Conservation (phyloP, 1,284 basidiomycete genomes). For the Cryptococcus floricola region DNA sequence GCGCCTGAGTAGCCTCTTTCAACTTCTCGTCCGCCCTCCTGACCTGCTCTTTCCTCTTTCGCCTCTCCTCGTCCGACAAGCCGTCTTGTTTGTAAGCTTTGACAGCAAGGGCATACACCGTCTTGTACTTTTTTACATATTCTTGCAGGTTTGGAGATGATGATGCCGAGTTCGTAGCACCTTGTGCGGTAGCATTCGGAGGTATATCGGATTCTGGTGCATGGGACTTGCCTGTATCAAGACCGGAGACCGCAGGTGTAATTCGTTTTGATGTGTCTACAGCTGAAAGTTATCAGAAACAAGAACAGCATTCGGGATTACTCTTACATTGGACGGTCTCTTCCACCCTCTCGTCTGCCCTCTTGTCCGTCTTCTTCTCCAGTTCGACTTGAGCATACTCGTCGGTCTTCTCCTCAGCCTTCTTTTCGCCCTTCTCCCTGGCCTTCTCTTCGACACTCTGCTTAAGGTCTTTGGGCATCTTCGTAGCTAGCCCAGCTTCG, state of each 20-base stretch:
- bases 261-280: too few relatives aligned
- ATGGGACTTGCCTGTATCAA: too few relatives aligned
- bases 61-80: background rate
- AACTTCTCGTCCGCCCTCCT: background rate
- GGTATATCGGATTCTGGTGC: too few relatives aligned
- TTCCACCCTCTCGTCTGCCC: background rate
- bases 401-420: background rate
- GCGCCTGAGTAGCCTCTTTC: background rate
- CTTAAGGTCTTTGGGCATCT: background rate
- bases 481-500: too few relatives aligned
- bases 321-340: background rate
- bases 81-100: slow-evolving; percentile 1
- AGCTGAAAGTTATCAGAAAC: too few relatives aligned
- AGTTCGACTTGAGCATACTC: background rate
- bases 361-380: background rate
- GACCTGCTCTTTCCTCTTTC: slow-evolving; percentile 1
- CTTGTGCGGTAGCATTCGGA: too few relatives aligned
- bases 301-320: too few relatives aligned
- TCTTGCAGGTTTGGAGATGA: background rate
- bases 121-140: slow-evolving; percentile 6
- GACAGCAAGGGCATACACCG: background rate
- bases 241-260: too few relatives aligned
- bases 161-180: too few relatives aligned
- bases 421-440: too few relatives aligned
- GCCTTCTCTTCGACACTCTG: too few relatives aligned